These are phyloP conservation scores for Logfia minima DNA, from an alignment of 129 eudicot genomes.

Conservation along the genomic window DNA sequence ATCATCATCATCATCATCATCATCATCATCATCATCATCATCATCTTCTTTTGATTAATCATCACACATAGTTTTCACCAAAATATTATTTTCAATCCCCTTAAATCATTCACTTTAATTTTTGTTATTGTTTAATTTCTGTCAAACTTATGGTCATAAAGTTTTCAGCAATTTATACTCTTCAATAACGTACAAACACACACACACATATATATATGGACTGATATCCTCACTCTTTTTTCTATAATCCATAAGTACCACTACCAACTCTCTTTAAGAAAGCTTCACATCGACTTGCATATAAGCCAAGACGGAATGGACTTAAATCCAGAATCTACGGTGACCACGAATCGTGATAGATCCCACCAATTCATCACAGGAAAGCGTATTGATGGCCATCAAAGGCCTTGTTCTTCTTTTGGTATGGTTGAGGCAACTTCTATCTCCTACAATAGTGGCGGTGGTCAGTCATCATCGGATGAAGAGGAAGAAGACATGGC, in stretches of 20 bases:
- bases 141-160: background rate
- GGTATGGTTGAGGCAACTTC: constrained; percentile 21
- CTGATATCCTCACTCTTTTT: constrained; percentile 26
- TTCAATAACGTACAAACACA: background rate
- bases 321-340: constrained; percentile 38
- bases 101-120: background rate
- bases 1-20: too few species aligned
- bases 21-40: too few species aligned
- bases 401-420: constrained; percentile 31
- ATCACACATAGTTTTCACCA: background rate
- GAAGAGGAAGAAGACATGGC: constrained; percentile 53
- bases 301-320: constrained; percentile 28
- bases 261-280: constrained; percentile 17
- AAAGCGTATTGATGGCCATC: constrained; percentile 59
- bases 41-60: too few species aligned
- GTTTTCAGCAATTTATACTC: background rate
- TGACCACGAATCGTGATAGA: constrained; percentile 25
- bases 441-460: constrained; percentile 26
- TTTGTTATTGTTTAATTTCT: background rate
- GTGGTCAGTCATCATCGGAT: constrained; percentile 23
- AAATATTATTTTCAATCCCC: background rate
- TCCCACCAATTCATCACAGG: constrained; percentile 36
- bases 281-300: background rate
- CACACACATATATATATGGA: background rate
- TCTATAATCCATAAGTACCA: constrained; percentile 18